Conservation (phyloP, 1,139 yeast genomes). For the Kodamaea arcana region DNA sequence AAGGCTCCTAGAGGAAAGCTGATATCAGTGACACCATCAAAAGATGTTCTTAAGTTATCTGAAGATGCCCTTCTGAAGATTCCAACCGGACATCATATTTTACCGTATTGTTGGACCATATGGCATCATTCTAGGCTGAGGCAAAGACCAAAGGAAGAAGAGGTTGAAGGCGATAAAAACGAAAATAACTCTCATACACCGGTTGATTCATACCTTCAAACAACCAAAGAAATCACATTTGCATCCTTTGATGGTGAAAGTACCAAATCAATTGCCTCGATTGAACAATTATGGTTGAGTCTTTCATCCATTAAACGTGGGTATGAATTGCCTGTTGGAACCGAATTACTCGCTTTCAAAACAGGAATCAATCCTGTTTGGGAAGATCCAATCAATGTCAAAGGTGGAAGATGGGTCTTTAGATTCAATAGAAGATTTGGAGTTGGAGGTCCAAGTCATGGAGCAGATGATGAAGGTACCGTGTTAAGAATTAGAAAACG, state of each 20-base stretch:
- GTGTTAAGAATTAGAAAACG: constrained; percentile 29
- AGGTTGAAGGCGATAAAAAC: constrained; percentile 4
- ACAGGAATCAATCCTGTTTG: constrained; percentile 65
- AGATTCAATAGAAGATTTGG: constrained; percentile 38
- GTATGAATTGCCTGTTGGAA: constrained; percentile 47
- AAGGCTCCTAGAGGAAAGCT: not conserved
- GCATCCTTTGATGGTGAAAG: constrained; percentile 13
- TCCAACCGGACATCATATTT: constrained; percentile 34
- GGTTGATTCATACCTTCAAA: constrained; percentile 40
- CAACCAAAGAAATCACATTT: constrained; percentile 38
- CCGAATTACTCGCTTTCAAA: constrained; percentile 59
- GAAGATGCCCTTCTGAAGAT: constrained; percentile 28
- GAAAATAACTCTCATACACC: constrained; percentile 7
- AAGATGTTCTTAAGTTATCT: constrained; percentile 33
- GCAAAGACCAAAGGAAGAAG: constrained; percentile 19
- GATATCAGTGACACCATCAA: constrained; percentile 21
- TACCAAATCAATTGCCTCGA: constrained; percentile 41
- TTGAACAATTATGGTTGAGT: constrained; percentile 63
- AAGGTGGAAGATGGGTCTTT: constrained; percentile 68
- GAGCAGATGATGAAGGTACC: constrained; percentile 10
- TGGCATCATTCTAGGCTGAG: constrained; percentile 43
- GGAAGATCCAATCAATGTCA: constrained; percentile 63
- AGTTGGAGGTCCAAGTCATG: constrained; percentile 9
- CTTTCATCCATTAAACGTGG: constrained; percentile 46
- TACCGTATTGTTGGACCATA: constrained; percentile 49